Base-by-base conservation (phyloP, 768 basidiomycete species). In the Pleurotus eryngii region DNA sequence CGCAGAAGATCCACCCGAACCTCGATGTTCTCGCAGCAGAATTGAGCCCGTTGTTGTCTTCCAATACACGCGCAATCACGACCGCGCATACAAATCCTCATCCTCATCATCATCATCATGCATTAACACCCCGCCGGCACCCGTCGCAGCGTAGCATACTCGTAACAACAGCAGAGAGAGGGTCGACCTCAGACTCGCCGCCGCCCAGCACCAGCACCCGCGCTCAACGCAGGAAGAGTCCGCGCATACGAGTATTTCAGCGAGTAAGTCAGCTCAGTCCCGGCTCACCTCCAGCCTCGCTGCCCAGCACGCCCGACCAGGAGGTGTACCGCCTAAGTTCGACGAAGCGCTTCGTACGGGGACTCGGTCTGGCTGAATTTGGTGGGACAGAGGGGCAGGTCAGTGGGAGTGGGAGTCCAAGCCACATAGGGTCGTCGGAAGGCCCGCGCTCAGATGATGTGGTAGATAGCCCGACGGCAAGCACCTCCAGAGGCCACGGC, bases 1-100 rank as follows among this genome's bases (percentile, higher is more conserved):
- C 26, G 8, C 30, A 30, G 30, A 74, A 68, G 61, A 77, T 78
- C 40, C 76, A 75, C 49, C 71, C 74, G 49, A 65, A 78, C 56
- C 63, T 76, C 24, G 67, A 72, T 57, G 67, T 68, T 30, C 62
- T 73, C 20, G 58, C 68, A 39, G 64, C 69, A n/a, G 63, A 68
- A 30, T 22, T 61, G 46, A 20, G 39, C n/a, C 15, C 14, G n/a
- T n/a, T n/a, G n/a, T n/a, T n/a, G n/a, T n/a, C n/a, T n/a, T n/a
- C n/a, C n/a, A n/a, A n/a, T n/a, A n/a, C n/a, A n/a, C n/a, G n/a
- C n/a, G n/a, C n/a, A n/a, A n/a, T n/a, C 30, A 11, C 30, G 30
- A 1, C 6, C 9, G 46, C 4, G 39, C 42, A 35, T 22, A 24
- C 56, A 12, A 49, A 49, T 49, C n/a, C 22, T 49, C n/a, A 24